Evolutionary conservation across 2,329 filamentous ascomycete genomes (phyloP).

Genomic region (Botrytis medusae): DNA sequence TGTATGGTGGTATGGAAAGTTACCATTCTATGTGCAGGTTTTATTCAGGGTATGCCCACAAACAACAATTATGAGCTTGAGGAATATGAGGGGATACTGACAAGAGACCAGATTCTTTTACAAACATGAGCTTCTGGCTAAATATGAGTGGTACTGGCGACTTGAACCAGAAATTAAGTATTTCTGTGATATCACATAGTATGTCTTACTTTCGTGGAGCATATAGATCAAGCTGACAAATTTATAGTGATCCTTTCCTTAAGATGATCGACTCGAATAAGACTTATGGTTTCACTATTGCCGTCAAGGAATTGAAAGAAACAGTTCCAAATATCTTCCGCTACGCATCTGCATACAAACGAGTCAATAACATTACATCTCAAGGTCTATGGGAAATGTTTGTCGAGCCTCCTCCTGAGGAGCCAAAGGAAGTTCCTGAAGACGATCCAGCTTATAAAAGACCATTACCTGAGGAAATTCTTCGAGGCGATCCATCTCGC

Average conservation of each 20-base stretch:
- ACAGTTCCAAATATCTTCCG: conserved; percentile 98
- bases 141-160: conserved; percentile 99
- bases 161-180: conserved; percentile 99
- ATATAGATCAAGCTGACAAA: conserved; percentile 7
- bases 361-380: conserved; percentile 84
- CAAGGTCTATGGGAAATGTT: conserved; percentile 99
- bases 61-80: conserved; percentile 5
- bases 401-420: conserved; percentile 69
- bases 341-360: conserved; percentile 97
- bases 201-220: conserved; percentile 41
- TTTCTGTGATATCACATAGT: conserved; percentile 99
- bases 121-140: conserved; percentile 89
- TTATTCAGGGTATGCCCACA: conserved; percentile 78
- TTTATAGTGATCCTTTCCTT: conserved; percentile 80
- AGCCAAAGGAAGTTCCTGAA: conserved; percentile 54
- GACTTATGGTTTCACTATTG: conserved; percentile 98
- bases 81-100: conserved; percentile 24
- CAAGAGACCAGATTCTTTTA: conserved; percentile 73
- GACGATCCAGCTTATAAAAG: conserved; percentile 57
- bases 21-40: conserved; percentile 99
- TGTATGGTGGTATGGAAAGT: conserved; percentile 98
- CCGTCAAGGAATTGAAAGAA: conserved; percentile 95
- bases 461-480: conserved; percentile 75
- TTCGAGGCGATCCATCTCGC: conserved; percentile 70
- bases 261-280: conserved; percentile 95